Conservation (phyloP, 192 early-diverging fungal genomes). For the Gonapodya prolifera region DNA sequence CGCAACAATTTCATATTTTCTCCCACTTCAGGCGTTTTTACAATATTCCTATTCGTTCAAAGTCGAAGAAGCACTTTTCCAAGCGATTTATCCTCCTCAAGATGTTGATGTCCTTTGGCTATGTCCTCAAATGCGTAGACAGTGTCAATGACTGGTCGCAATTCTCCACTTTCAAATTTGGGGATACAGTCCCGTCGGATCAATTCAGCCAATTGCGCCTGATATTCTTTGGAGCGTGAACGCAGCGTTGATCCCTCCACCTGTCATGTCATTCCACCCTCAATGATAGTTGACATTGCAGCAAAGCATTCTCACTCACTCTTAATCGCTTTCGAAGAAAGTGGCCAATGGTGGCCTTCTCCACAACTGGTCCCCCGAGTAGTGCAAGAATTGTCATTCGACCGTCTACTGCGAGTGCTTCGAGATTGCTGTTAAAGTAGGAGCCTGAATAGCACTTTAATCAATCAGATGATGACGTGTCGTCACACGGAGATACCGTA, state of each 20-base stretch:
- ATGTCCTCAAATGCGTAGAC: constrained; percentile 58
- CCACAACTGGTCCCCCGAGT: constrained; percentile 20
- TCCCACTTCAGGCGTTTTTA: too few relatives aligned
- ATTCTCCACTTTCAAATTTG: constrained; percentile 25
- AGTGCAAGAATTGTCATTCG: constrained; percentile 64
- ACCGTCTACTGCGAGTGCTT: constrained; percentile 62
- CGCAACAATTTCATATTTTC: too few relatives aligned
- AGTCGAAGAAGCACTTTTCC: constrained; percentile 35
- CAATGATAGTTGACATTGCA: too few relatives aligned
- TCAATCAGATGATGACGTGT: not conserved
- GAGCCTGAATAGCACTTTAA: not conserved
- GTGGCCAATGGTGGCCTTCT: constrained; percentile 28
- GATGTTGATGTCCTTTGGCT: constrained; percentile 42
- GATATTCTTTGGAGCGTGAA: constrained; percentile 48
- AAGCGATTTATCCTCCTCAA: constrained; percentile 47
- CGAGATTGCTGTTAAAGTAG: constrained; percentile 28
- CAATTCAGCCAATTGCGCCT: constrained; percentile 31
- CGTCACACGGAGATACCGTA: not conserved
- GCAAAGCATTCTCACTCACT: constrained; percentile 12
- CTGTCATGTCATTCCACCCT: constrained; percentile 6
- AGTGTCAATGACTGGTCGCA: constrained; percentile 40
- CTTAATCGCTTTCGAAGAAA: constrained; percentile 50
- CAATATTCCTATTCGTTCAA: not conserved
- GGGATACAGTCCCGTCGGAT: constrained; percentile 41
- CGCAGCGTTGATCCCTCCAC: constrained; percentile 62